Percentiles rank a stretch among this genome's conserved stretches.
phyloP scores from a whole-genome alignment of 192 early-diverging fungal genomes.

The Coemansia pectinata region DNA sequence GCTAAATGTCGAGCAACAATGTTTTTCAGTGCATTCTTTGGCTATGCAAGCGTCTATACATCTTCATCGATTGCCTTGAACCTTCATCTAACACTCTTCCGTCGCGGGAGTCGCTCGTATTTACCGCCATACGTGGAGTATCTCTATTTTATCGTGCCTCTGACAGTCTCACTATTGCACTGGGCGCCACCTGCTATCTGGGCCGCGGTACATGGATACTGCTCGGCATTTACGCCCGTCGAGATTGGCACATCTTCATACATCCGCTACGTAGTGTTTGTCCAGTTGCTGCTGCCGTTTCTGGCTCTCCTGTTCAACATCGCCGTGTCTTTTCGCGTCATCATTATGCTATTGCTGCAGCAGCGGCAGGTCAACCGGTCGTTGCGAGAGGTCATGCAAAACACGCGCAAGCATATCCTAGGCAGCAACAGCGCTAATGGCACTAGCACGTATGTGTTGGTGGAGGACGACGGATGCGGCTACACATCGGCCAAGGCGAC shows the following conservation, averaged over 20 bases:
- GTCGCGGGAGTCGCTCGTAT: constrained; percentile 1
- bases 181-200: constrained; percentile 14
- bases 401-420: background rate
- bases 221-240: constrained; percentile 17
- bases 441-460: background rate
- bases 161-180: constrained; percentile 12
- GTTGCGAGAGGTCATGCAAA: constrained; percentile 8
- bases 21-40: constrained; percentile 23
- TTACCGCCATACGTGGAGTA: constrained; percentile 33
- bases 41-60: constrained; percentile 24
- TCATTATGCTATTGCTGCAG: constrained; percentile 20
- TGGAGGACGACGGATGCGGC: background rate
- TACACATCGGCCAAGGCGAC: constrained; percentile 5
- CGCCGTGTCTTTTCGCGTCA: constrained; percentile 12
- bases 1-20: background rate
- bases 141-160: constrained; percentile 33
- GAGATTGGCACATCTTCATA: constrained; percentile 12
- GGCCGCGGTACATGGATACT: constrained; percentile 16
- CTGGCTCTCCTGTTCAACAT: constrained; percentile 36
- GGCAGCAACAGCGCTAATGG: background rate
- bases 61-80: constrained; percentile 43
- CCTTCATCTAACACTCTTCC: constrained; percentile 34
- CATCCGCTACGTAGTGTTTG: constrained; percentile 18
- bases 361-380: constrained; percentile 23
- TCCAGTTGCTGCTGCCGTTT: constrained; percentile 14